Conservation (phyloP, 176 grass and related monocot species). For the Neostapfia colusana region DNA sequence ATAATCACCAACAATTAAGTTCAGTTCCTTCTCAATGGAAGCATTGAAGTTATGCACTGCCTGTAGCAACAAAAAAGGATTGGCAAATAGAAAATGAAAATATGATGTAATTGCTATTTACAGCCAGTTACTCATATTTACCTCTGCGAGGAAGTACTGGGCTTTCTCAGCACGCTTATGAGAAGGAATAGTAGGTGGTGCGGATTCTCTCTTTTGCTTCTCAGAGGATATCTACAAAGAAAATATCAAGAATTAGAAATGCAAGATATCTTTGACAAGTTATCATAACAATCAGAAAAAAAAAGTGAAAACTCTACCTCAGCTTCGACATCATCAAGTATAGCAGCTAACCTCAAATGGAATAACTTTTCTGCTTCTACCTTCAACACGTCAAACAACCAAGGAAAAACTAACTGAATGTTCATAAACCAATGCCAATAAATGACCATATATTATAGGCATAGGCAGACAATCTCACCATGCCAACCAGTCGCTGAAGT, state of each 20-base stretch:
- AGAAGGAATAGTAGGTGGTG: slow-evolving; percentile 66
- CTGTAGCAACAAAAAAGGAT: slow-evolving; percentile 49
- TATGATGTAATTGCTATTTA: background rate
- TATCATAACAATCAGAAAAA: slow-evolving; percentile 32
- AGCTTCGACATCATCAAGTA: slow-evolving; percentile 96
- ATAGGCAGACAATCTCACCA: slow-evolving; percentile 52
- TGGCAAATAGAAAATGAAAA: slow-evolving; percentile 5
- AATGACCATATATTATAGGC: background rate
- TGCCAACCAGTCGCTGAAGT: slow-evolving; percentile 77
- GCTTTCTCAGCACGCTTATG: slow-evolving; percentile 87
- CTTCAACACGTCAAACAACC: slow-evolving; percentile 53
- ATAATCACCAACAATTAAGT: slow-evolving; percentile 93
- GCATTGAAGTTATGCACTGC: slow-evolving; percentile 88
- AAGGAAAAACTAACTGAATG: slow-evolving; percentile 33
- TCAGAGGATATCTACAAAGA: slow-evolving; percentile 85
- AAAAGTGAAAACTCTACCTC: slow-evolving; percentile 61
- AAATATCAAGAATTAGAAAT: slow-evolving; percentile 14
- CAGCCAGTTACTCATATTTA: slow-evolving; percentile 40
- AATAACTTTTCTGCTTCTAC: slow-evolving; percentile 97
- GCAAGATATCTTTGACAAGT: slow-evolving; percentile 1
- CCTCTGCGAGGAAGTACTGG: slow-evolving; percentile 97
- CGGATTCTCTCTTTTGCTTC: slow-evolving; percentile 95
- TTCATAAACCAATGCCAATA: slow-evolving; percentile 19
- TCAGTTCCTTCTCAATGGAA: slow-evolving; percentile 78
- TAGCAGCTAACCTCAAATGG: slow-evolving; percentile 83